These are phyloP conservation scores for Quercus cerris DNA, from an alignment of 306 rosid genomes.

Conservation along the genomic window DNA sequence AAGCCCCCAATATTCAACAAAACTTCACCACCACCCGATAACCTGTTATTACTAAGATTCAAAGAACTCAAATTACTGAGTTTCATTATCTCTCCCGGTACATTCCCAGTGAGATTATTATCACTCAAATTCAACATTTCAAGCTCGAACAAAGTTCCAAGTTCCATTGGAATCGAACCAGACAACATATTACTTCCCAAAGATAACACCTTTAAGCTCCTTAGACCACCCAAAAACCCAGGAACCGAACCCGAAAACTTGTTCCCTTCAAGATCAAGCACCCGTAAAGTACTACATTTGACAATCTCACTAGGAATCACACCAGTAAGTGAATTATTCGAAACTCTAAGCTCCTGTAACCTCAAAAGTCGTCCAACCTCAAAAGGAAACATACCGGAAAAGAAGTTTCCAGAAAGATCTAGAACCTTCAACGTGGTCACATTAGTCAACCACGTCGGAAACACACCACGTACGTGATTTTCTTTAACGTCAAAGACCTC, in stretches of 20 bases:
- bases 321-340: constrained; percentile 55
- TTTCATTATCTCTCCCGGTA: constrained; percentile 50
- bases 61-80: constrained; percentile 56
- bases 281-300: constrained; percentile 45
- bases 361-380: constrained; percentile 43
- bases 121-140: constrained; percentile 55
- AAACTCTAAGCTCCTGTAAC: constrained; percentile 46
- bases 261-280: constrained; percentile 64
- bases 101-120: constrained; percentile 52
- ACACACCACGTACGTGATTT: constrained; percentile 44
- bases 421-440: constrained; percentile 41
- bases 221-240: constrained; percentile 39
- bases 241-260: constrained; percentile 53
- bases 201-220: constrained; percentile 41
- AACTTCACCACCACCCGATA: constrained; percentile 37
- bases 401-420: constrained; percentile 68
- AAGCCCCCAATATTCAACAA: constrained; percentile 42
- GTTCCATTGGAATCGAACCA: constrained; percentile 48
- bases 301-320: constrained; percentile 51
- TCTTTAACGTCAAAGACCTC: constrained; percentile 51
- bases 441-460: constrained; percentile 64
- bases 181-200: constrained; percentile 52
- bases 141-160: constrained; percentile 46
- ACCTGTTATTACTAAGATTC: constrained; percentile 64
- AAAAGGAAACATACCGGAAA: constrained; percentile 48